These are phyloP conservation scores for Leptographium procerum DNA, from an alignment of 2,329 filamentous ascomycete genomes.

Conservation along the genomic window DNA sequence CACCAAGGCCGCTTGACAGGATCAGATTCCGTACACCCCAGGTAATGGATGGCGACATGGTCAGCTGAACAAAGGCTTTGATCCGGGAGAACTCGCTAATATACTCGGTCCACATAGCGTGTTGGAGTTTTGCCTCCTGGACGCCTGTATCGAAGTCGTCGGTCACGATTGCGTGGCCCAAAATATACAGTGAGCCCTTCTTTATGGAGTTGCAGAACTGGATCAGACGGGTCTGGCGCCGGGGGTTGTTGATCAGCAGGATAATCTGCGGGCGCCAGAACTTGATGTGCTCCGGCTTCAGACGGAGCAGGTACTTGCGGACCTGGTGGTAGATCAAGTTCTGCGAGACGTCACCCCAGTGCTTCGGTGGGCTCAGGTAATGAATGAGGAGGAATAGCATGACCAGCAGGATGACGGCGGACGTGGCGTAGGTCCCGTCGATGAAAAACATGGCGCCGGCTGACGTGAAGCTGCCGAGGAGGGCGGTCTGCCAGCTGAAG, in stretches of 20 bases:
- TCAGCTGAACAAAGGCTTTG: slow-evolving; percentile 81
- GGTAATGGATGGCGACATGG: slow-evolving; percentile 69
- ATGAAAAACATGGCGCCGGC: slow-evolving; percentile 84
- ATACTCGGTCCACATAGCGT: slow-evolving; percentile 73
- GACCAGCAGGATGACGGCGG: slow-evolving; percentile 61
- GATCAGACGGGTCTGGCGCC: slow-evolving; percentile 72
- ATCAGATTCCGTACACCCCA: slow-evolving; percentile 81
- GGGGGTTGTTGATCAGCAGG: slow-evolving; percentile 69
- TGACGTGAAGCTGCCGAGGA: slow-evolving; percentile 62
- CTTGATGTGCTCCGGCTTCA: slow-evolving; percentile 81
- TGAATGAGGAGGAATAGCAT: slow-evolving; percentile 77
- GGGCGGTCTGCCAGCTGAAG: slow-evolving; percentile 77
- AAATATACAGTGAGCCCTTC: slow-evolving; percentile 73
- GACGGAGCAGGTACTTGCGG: slow-evolving; percentile 72
- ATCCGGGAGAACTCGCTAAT: slow-evolving; percentile 73
- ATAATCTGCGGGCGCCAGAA: slow-evolving; percentile 88
- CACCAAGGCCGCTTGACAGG: slow-evolving; percentile 68
- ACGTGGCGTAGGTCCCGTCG: slow-evolving; percentile 66
- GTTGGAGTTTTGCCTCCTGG: slow-evolving; percentile 69
- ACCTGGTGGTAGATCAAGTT: slow-evolving; percentile 81
- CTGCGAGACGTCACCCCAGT: slow-evolving; percentile 84
- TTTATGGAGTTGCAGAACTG: slow-evolving; percentile 89
- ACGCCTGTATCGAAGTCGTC: slow-evolving; percentile 70
- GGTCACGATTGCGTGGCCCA: slow-evolving; percentile 80
- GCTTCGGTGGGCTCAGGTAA: slow-evolving; percentile 73